These are phyloP conservation scores for Albatrellus ellisii DNA, from an alignment of 768 basidiomycete genomes.

Conservation along the genomic window DNA sequence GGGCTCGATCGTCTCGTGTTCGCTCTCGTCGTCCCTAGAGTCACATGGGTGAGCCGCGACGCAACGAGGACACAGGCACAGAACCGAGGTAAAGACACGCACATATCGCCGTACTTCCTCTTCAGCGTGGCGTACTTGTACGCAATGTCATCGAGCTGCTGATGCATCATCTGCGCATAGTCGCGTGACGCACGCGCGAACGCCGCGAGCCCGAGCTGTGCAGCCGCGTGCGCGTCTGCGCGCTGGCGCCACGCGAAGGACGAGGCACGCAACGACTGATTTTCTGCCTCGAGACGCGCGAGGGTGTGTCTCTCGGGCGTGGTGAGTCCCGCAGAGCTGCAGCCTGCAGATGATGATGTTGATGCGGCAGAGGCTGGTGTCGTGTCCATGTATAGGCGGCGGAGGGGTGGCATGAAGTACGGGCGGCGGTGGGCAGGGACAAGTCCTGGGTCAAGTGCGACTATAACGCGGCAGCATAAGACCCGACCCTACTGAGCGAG, in stretches of 20 bases:
- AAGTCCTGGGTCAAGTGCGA: constrained; percentile 3
- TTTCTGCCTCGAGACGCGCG: constrained; percentile 8
- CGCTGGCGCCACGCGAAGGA: constrained; percentile 10
- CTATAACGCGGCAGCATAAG: constrained; percentile 1
- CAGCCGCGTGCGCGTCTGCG: constrained; percentile 7
- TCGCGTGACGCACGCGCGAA: constrained; percentile 2
- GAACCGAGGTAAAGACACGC: too few species aligned
- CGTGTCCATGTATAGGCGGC: constrained; percentile 10
- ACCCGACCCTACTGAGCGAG: neutral
- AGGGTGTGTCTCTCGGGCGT: constrained; percentile 1
- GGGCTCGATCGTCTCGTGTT: too few species aligned
- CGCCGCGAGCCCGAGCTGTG: constrained; percentile 1
- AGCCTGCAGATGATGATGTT: neutral
- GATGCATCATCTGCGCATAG: constrained; percentile 1
- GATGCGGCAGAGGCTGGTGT: neutral
- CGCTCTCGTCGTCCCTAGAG: too few species aligned
- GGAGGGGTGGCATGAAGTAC: constrained; percentile 8
- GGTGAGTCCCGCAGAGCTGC: neutral
- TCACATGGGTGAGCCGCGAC: too few species aligned
- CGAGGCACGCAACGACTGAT: constrained; percentile 4
- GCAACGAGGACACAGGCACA: too few species aligned
- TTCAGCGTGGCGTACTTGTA: constrained; percentile 9
- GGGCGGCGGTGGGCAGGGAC: constrained; percentile 10
- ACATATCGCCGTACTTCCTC: constrained; percentile 5
- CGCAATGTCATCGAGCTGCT: constrained; percentile 8